Conservation (phyloP, 257 asterid species). For the Rehmannia glutinosa region DNA sequence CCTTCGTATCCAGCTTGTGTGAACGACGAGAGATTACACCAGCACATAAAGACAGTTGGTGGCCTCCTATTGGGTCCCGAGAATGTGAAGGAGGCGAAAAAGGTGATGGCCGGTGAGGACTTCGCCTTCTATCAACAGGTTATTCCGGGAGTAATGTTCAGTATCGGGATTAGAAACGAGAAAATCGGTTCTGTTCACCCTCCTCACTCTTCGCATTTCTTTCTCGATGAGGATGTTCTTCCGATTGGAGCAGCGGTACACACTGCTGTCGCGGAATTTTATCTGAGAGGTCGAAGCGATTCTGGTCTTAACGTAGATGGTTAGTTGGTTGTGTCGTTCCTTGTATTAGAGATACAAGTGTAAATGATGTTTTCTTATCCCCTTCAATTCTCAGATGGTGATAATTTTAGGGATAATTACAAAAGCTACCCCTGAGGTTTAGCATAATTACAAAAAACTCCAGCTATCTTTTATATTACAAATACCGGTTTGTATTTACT, state of each 20-base stretch:
- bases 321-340: too few species aligned
- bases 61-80: constrained; percentile 48
- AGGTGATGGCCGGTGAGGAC: constrained; percentile 83
- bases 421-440: too few species aligned
- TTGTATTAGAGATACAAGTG: too few species aligned
- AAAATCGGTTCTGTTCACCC: constrained; percentile 54
- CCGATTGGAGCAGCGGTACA: constrained; percentile 67
- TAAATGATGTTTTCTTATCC: too few species aligned
- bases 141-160: constrained; percentile 67
- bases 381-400: too few species aligned
- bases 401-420: too few species aligned
- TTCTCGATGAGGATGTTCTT: constrained; percentile 68
- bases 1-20: constrained; percentile 67
- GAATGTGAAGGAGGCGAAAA: constrained; percentile 38
- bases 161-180: constrained; percentile 65
- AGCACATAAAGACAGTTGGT: constrained; percentile 59
- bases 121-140: constrained; percentile 72
- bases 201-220: constrained; percentile 78
- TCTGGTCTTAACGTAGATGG: background rate
- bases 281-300: constrained; percentile 28
- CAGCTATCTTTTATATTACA: too few species aligned
- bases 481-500: too few species aligned
- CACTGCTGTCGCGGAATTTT: constrained; percentile 34
- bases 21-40: constrained; percentile 51
- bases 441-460: too few species aligned